These are phyloP conservation scores for Sugiyamaella japonica DNA, from an alignment of 1,139 yeast species.

Conservation along the genomic window DNA sequence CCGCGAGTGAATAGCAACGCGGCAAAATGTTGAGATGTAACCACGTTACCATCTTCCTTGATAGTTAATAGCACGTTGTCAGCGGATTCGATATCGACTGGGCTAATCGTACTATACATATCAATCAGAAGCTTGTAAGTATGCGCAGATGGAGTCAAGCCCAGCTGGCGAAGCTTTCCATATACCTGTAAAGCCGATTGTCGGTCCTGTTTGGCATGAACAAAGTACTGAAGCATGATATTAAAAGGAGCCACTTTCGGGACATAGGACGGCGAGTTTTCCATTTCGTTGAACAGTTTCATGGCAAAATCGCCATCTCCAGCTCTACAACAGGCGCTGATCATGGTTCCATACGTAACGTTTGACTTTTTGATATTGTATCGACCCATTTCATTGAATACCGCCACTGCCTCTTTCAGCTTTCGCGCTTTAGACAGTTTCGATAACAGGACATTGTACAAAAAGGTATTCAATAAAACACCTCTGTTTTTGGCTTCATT, in stretches of 20 bases:
- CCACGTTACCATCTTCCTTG: conserved; percentile 33
- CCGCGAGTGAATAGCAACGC: conserved; percentile 45
- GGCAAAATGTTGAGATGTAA: conserved; percentile 43
- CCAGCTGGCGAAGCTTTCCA: conserved; percentile 33
- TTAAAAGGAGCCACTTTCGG: conserved; percentile 45
- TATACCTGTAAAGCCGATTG: conserved; percentile 39
- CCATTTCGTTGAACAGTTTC: conserved; percentile 42
- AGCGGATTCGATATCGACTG: conserved; percentile 41
- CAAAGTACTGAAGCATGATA: conserved; percentile 43
- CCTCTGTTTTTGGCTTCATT: conserved; percentile 40
- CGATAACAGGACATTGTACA: conserved; percentile 43
- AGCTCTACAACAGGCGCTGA: conserved; percentile 43
- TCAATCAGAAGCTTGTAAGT: conserved; percentile 46
- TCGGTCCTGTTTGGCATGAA: conserved; percentile 40
- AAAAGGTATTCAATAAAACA: conserved; percentile 38
- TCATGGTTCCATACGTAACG: conserved; percentile 46
- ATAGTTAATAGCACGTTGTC: conserved; percentile 41
- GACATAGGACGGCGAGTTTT: conserved; percentile 34
- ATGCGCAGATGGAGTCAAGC: conserved; percentile 40
- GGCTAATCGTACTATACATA: conserved; percentile 32
- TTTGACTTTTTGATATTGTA: conserved; percentile 35
- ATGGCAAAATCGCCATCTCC: conserved; percentile 41
- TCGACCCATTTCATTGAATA: conserved; percentile 40
- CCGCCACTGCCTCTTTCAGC: conserved; percentile 37
- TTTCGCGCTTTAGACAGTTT: conserved; percentile 43